phyloP scores from a whole-genome alignment of 2,329 filamentous ascomycete species.

The Nannizziopsis arthrosporioides region DNA sequence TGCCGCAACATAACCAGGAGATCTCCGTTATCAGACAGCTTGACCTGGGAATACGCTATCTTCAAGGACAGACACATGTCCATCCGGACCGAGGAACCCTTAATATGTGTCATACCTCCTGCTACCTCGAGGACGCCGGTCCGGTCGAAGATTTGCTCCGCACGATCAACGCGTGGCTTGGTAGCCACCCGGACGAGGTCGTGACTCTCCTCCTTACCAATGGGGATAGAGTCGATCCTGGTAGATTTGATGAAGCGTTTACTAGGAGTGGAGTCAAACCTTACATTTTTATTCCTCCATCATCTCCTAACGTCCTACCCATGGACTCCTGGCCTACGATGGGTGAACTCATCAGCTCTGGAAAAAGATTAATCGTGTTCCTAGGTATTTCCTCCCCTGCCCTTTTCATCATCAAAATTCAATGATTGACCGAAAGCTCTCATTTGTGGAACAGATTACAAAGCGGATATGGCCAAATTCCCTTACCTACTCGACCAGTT shows the following conservation, averaged over 20 bases:
- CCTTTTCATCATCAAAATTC: background rate
- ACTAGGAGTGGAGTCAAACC: conserved; percentile 22
- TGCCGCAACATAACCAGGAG: conserved; percentile 49
- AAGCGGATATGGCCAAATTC: conserved; percentile 27
- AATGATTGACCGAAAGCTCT: background rate
- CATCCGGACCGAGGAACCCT: conserved; percentile 39
- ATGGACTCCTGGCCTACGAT: conserved; percentile 35
- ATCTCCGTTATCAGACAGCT: conserved; percentile 48
- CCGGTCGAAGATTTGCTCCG: conserved; percentile 44
- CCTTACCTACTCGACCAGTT: conserved; percentile 37
- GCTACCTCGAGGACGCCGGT: conserved; percentile 48
- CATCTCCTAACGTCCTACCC: conserved; percentile 21
- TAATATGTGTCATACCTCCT: conserved; percentile 55
- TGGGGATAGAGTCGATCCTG: conserved; percentile 35
- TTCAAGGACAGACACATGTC: conserved; percentile 52
- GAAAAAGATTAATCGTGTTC: conserved; percentile 36
- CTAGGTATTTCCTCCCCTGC: conserved; percentile 22
- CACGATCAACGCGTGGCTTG: conserved; percentile 50
- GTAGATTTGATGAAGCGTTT: conserved; percentile 27
- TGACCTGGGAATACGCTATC: conserved; percentile 49
- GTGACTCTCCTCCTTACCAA: conserved; percentile 55
- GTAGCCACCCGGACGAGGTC: conserved; percentile 47
- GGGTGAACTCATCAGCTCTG: conserved; percentile 30
- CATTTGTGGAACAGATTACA: conserved; percentile 26
- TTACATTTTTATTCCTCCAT: conserved; percentile 29